These are phyloP conservation scores for Starmerella stigmatis DNA, from an alignment of 805 yeast species.

Conservation along the genomic window DNA sequence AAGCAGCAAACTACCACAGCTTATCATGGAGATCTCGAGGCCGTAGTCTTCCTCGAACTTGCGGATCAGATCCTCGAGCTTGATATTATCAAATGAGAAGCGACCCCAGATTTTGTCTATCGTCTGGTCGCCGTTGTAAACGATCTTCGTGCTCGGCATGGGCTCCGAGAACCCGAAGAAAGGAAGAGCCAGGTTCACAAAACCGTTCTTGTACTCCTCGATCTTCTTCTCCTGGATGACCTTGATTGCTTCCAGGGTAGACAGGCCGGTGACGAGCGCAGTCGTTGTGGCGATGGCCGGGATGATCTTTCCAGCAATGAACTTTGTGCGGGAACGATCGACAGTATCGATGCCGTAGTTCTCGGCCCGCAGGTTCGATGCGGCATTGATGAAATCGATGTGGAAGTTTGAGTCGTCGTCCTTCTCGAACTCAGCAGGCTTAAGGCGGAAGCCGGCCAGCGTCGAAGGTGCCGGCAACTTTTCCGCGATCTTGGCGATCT, in stretches of 20 bases:
- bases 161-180: constrained; percentile 97
- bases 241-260: constrained; percentile 82
- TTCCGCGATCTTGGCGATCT: constrained; percentile 44
- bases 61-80: constrained; percentile 61
- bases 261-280: constrained; percentile 92
- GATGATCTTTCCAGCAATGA: constrained; percentile 95
- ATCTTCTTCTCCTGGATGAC: constrained; percentile 69
- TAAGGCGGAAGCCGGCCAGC: constrained; percentile 75
- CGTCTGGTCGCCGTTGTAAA: constrained; percentile 59
- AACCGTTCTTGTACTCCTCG: constrained; percentile 87
- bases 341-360: constrained; percentile 84
- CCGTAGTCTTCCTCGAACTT: constrained; percentile 75
- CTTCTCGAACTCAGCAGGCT: constrained; percentile 91
- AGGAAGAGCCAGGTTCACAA: constrained; percentile 83
- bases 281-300: constrained; percentile 99
- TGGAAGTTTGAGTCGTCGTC: constrained; percentile 97
- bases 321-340: constrained; percentile 81
- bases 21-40: constrained; percentile 78
- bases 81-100: constrained; percentile 63
- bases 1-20: constrained; percentile 77
- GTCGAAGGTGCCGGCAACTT: constrained; percentile 81
- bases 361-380: constrained; percentile 90
- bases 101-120: constrained; percentile 94
- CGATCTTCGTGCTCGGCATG: constrained; percentile 69
- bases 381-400: constrained; percentile 89